Conservation (phyloP, 441 rosid genomes). For the Erodium moschatum region DNA sequence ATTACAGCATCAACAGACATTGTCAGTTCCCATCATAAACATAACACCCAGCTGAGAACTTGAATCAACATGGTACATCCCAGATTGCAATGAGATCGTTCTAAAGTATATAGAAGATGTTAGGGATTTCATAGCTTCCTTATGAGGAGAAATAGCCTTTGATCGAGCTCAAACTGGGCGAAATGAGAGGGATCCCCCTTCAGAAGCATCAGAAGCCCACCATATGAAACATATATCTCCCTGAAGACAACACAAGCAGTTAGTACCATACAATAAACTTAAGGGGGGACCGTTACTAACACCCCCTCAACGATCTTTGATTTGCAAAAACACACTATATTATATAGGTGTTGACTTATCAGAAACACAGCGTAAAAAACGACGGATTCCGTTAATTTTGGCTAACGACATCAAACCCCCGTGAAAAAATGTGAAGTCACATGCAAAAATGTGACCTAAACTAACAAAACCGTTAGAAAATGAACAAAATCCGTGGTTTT, state of each 20-base stretch:
- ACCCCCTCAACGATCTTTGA: no score
- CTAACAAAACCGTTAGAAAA: no score
- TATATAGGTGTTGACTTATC: no score
- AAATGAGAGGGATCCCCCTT: conserved; percentile 70
- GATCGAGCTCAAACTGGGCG: conserved; percentile 66
- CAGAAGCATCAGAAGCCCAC: conserved; percentile 80
- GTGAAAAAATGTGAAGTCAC: no score
- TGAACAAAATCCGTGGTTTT: no score
- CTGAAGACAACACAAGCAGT: conserved; percentile 28
- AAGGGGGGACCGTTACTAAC: no score
- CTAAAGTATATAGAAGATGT: neutral
- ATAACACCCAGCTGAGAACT: neutral
- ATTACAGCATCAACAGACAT: no score
- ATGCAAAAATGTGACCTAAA: no score
- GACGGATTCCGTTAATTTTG: no score
- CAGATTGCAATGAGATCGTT: neutral
- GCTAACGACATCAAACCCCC: no score
- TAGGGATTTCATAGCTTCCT: conserved; percentile 48
- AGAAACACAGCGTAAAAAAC: no score
- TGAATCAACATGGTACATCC: neutral
- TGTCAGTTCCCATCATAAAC: neutral
- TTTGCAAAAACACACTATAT: no score
- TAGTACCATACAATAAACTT: neutral
- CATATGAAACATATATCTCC: conserved; percentile 71
- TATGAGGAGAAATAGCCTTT: conserved; percentile 68